phyloP scores from a whole-genome alignment of 331 rosid genomes.

The Quercus lobata region DNA sequence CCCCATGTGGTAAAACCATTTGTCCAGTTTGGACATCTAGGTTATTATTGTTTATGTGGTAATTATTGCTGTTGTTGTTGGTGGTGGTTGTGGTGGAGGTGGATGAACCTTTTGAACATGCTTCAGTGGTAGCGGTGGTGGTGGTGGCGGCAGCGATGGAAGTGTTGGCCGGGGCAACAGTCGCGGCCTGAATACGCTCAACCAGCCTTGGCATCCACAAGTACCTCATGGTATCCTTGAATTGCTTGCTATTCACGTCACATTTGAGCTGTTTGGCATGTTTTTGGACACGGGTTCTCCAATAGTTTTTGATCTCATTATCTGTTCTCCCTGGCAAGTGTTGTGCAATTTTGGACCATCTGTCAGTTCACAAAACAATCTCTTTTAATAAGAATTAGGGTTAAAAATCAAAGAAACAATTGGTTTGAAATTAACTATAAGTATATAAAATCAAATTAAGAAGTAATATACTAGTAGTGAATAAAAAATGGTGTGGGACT shows the following conservation, averaged over 20 bases:
- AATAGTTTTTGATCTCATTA: constrained; percentile 88
- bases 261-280: constrained; percentile 98
- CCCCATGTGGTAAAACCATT: constrained; percentile 16
- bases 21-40: constrained; percentile 9
- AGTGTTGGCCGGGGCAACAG: constrained; percentile 19
- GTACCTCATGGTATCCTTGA: constrained; percentile 92
- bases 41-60: constrained; percentile 2
- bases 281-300: constrained; percentile 96
- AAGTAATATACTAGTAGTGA: neutral
- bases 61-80: neutral
- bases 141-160: neutral
- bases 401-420: neutral
- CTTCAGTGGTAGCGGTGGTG: neutral
- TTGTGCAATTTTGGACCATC: constrained; percentile 97
- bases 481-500: neutral
- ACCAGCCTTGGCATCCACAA: constrained; percentile 95
- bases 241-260: constrained; percentile 94
- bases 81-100: constrained; percentile 3
- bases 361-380: constrained; percentile 6
- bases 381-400: neutral
- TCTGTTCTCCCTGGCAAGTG: constrained; percentile 89
- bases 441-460: too few relatives aligned
- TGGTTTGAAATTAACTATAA: neutral
- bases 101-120: constrained; percentile 7
- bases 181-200: constrained; percentile 78